A percentile compares a stretch with the other conserved stretches of the same genome.
Evolutionary conservation across 2,329 filamentous ascomycete species (phyloP).

Genomic region (Ceratocystis destructans): DNA sequence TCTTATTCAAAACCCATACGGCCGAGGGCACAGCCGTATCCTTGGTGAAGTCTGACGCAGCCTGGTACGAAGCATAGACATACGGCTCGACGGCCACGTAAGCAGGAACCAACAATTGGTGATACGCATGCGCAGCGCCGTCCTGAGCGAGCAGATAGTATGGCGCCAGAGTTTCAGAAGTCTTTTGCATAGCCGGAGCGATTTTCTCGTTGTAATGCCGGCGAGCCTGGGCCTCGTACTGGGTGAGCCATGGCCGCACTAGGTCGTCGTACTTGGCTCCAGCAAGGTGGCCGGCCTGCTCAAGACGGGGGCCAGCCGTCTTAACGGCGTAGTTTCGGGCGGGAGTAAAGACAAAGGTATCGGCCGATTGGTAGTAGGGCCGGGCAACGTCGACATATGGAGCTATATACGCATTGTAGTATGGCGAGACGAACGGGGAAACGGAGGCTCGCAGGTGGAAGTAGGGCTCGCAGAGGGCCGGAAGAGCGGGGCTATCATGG

Average conservation of each 20-base stretch:
- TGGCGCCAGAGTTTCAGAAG: constrained; percentile 45
- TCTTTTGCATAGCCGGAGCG: constrained; percentile 58
- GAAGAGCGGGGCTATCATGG: constrained; percentile 54
- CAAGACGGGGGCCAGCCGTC: constrained; percentile 61
- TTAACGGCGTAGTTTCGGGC: constrained; percentile 51
- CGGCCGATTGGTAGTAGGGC: constrained; percentile 56
- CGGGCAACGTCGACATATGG: constrained; percentile 65
- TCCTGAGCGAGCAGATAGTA: constrained; percentile 56
- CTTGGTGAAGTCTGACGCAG: constrained; percentile 51
- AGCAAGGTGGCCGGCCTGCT: constrained; percentile 52
- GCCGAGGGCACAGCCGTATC: constrained; percentile 59
- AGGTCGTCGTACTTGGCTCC: constrained; percentile 64
- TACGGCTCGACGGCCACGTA: constrained; percentile 66
- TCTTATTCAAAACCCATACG: constrained; percentile 55
- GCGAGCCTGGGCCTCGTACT: constrained; percentile 47
- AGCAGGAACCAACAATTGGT: constrained; percentile 59
- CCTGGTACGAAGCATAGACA: constrained; percentile 51
- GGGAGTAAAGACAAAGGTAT: constrained; percentile 55
- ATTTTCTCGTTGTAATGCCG: constrained; percentile 56
- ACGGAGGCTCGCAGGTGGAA: constrained; percentile 48
- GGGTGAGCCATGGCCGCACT: constrained; percentile 59
- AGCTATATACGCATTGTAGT: constrained; percentile 71
- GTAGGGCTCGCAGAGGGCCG: constrained; percentile 74
- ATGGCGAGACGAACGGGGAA: constrained; percentile 65
- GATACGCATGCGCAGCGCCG: constrained; percentile 53